phyloP scores from a whole-genome alignment of 352 stramenopile genomes.

The Globisporangium solare region DNA sequence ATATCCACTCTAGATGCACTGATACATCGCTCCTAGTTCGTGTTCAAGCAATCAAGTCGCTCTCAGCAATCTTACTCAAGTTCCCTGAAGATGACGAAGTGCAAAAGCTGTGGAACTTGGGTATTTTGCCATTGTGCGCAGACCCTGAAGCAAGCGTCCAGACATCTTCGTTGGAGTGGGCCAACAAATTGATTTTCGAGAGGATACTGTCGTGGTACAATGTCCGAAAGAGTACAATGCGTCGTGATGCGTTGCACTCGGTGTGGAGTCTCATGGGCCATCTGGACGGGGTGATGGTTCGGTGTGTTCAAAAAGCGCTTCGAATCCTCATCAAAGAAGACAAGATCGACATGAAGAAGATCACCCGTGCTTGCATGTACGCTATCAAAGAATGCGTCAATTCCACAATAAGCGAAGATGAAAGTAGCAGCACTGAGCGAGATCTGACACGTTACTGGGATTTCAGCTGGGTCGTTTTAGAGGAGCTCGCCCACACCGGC shows the following conservation, averaged over 20 bases:
- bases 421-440: constrained; percentile 32
- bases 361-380: constrained; percentile 56
- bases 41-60: constrained; percentile 77
- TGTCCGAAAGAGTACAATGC: constrained; percentile 23
- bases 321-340: constrained; percentile 62
- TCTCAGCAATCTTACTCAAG: constrained; percentile 70
- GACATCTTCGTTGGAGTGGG: constrained; percentile 47
- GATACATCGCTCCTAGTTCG: constrained; percentile 75
- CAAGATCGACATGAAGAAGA: constrained; percentile 46
- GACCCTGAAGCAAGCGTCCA: constrained; percentile 79
- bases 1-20: constrained; percentile 72
- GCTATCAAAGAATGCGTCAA: constrained; percentile 60
- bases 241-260: constrained; percentile 24
- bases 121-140: constrained; percentile 76
- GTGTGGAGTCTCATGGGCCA: constrained; percentile 67
- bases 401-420: constrained; percentile 23
- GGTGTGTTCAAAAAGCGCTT: constrained; percentile 68
- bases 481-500: constrained; percentile 64
- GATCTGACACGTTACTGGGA: constrained; percentile 55
- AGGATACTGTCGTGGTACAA: constrained; percentile 62
- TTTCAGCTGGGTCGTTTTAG: constrained; percentile 81
- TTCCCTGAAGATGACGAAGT: constrained; percentile 64
- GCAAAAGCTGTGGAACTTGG: constrained; percentile 80
- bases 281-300: constrained; percentile 74
- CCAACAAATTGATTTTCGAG: constrained; percentile 60